Percentiles rank a stretch among this genome's conserved stretches.
phyloP scores from a whole-genome alignment of 1,139 yeast species.

The Suhomyces atakaporum region DNA sequence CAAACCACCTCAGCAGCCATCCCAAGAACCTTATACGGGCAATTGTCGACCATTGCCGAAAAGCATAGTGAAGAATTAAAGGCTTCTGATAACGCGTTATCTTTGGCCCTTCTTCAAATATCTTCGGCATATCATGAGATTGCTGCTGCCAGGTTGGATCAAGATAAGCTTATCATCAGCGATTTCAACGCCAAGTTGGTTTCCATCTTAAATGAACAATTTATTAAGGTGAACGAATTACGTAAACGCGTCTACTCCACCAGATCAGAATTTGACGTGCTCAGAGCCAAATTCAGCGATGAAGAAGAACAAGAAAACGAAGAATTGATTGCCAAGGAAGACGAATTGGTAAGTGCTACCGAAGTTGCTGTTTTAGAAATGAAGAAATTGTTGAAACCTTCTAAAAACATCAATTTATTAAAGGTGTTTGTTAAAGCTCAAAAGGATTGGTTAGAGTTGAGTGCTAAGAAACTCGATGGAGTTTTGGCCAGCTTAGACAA shows the following conservation, averaged over 20 bases:
- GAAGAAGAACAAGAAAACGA: constrained; percentile 46
- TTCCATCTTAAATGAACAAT: constrained; percentile 53
- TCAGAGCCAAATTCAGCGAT: constrained; percentile 44
- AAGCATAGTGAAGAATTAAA: constrained; percentile 44
- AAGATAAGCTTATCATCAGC: constrained; percentile 60
- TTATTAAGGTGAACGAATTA: constrained; percentile 59
- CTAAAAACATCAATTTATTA: constrained; percentile 61
- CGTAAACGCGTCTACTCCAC: constrained; percentile 71
- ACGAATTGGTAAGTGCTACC: constrained; percentile 75
- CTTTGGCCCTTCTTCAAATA: constrained; percentile 57
- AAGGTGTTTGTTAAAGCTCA: constrained; percentile 68
- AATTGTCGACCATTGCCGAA: constrained; percentile 38
- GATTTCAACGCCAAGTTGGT: constrained; percentile 59
- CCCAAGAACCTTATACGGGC: constrained; percentile 50
- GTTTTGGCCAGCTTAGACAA: constrained; percentile 36
- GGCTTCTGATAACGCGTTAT: constrained; percentile 46
- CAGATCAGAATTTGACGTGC: constrained; percentile 68
- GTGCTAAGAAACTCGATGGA: constrained; percentile 36
- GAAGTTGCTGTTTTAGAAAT: constrained; percentile 74
- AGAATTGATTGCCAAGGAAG: constrained; percentile 67
- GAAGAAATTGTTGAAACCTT: constrained; percentile 69
- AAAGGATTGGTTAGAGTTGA: constrained; percentile 61
- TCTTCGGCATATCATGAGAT: constrained; percentile 61
- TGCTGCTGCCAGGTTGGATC: constrained; percentile 62
- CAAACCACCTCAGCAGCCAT: constrained; percentile 38